Evolutionary conservation across 2,329 filamentous ascomycete species (phyloP).

Genomic region (Septoria linicola): DNA sequence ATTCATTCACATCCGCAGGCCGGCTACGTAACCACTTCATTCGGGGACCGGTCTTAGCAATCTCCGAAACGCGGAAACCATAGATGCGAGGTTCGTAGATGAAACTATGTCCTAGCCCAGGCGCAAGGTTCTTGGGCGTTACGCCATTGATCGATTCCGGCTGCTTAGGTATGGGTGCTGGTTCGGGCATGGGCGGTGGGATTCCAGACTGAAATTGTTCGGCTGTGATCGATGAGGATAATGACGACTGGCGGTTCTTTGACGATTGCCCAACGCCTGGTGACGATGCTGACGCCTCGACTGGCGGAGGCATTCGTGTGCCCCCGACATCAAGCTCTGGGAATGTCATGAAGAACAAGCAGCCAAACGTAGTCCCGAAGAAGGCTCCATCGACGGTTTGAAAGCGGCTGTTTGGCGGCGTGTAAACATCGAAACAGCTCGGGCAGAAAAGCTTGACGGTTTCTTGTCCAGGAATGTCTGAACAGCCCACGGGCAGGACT

Average conservation of each 20-base stretch:
- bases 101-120: constrained; percentile 75
- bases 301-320: constrained; percentile 20
- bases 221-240: constrained; percentile 35
- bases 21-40: constrained; percentile 96
- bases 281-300: constrained; percentile 15
- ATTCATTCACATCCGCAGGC: constrained; percentile 73
- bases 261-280: constrained; percentile 18
- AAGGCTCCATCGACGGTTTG: constrained; percentile 97
- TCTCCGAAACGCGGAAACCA: constrained; percentile 89
- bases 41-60: constrained; percentile 82
- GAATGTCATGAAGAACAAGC: constrained; percentile 97
- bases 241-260: constrained; percentile 30
- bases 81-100: constrained; percentile 97
- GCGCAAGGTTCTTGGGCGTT: constrained; percentile 80
- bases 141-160: constrained; percentile 75
- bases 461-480: constrained; percentile 92
- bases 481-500: constrained; percentile 88
- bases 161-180: constrained; percentile 43
- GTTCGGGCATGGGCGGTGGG: constrained; percentile 16
- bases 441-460: constrained; percentile 99
- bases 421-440: constrained; percentile 94
- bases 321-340: constrained; percentile 82
- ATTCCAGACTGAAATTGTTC: constrained; percentile 35
- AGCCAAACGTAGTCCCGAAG: constrained; percentile 95
- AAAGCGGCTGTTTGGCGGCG: constrained; percentile 93